These are phyloP conservation scores for Fragaria vesca DNA, from an alignment of 306 rosid species.

Conservation along the genomic window DNA sequence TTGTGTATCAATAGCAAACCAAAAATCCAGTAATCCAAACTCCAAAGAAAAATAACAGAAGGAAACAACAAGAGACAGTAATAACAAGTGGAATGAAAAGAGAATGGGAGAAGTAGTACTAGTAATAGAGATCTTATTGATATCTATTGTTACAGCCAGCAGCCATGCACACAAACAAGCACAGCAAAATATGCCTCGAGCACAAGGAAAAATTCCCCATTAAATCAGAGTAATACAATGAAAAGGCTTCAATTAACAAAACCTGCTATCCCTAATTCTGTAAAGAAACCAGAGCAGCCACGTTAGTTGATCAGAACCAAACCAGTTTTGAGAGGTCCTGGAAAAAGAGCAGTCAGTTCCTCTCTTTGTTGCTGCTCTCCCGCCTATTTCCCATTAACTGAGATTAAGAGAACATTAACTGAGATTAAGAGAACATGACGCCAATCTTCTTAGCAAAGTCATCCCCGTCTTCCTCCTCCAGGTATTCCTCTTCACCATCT, in stretches of 20 bases:
- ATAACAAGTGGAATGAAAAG: neutral
- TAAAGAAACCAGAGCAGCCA: constrained; percentile 44
- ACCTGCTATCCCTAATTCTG: constrained; percentile 47
- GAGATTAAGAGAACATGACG: constrained; percentile 52
- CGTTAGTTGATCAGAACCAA: constrained; percentile 43
- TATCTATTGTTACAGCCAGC: constrained; percentile 45
- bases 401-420: constrained; percentile 41
- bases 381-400: neutral
- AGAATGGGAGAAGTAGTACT: neutral
- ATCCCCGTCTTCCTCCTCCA: constrained; percentile 83
- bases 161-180: constrained; percentile 49
- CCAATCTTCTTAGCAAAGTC: constrained; percentile 98
- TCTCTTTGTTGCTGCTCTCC: neutral
- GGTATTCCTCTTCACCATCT: constrained; percentile 63
- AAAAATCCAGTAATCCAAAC: neutral
- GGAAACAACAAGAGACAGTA: neutral
- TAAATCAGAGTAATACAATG: constrained; percentile 50
- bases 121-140: constrained; percentile 28
- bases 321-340: constrained; percentile 23
- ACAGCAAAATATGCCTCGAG: constrained; percentile 53
- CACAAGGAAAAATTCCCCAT: constrained; percentile 50
- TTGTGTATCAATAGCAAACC: too few species aligned
- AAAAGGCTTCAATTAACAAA: constrained; percentile 32
- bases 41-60: too few species aligned
- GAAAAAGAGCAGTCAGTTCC: constrained; percentile 10